A percentile compares a stretch with the other conserved stretches of the same genome.
These are phyloP conservation scores for Tolypocladium paradoxum DNA, from an alignment of 2,329 filamentous ascomycete species.

Conservation along the genomic window DNA sequence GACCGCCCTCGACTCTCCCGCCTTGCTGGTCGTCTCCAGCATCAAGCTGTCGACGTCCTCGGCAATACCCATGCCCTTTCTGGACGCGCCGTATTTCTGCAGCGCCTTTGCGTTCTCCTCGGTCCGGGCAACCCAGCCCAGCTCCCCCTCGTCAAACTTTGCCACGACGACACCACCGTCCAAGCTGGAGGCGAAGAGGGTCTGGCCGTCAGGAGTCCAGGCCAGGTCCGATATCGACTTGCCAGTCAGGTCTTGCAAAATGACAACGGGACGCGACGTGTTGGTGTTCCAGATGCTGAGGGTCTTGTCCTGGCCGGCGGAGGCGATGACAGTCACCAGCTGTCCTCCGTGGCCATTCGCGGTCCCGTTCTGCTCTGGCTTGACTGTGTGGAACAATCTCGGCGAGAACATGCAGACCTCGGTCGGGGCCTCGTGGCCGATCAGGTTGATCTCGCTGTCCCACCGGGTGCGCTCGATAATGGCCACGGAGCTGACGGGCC, in stretches of 20 bases:
- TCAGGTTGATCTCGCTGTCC: slow-evolving; percentile 95
- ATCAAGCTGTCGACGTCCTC: slow-evolving; percentile 84
- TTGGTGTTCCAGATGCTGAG: slow-evolving; percentile 97
- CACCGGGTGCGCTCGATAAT: slow-evolving; percentile 87
- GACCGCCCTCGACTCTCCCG: slow-evolving; percentile 76
- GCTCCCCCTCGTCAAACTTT: slow-evolving; percentile 74
- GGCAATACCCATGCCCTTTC: slow-evolving; percentile 80
- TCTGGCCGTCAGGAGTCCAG: slow-evolving; percentile 87
- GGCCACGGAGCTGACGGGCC: slow-evolving; percentile 90
- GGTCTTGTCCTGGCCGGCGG: slow-evolving; percentile 92
- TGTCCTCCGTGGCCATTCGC: slow-evolving; percentile 31
- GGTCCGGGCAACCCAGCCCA: slow-evolving; percentile 77
- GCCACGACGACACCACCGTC: slow-evolving; percentile 80
- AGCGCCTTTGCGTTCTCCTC: slow-evolving; percentile 89
- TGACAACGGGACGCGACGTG: slow-evolving; percentile 80
- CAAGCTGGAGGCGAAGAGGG: slow-evolving; percentile 73
- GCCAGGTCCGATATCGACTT: slow-evolving; percentile 92
- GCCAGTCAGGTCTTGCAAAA: slow-evolving; percentile 75
- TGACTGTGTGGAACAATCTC: slow-evolving; percentile 66
- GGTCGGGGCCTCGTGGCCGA: slow-evolving; percentile 92
- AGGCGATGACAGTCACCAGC: slow-evolving; percentile 87
- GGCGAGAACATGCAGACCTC: slow-evolving; percentile 98
- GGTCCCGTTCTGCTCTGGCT: slow-evolving; percentile 45
- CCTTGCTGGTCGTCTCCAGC: slow-evolving; percentile 85
- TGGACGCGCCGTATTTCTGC: slow-evolving; percentile 81